Evolutionary conservation across 2,329 filamentous ascomycete genomes (phyloP).

Genomic region (Parastagonospora avenae): DNA sequence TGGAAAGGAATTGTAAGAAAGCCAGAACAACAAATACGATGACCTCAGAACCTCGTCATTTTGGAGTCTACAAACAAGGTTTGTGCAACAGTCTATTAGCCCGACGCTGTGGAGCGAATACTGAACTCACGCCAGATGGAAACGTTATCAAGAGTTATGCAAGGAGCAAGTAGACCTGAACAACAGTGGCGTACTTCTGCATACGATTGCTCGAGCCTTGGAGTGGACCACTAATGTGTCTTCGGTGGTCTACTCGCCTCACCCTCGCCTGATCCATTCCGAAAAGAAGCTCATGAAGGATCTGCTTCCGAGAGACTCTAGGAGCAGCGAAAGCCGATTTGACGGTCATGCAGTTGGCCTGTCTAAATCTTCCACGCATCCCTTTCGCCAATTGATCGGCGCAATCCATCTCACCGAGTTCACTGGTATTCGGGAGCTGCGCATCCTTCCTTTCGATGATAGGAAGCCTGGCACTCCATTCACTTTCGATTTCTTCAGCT

Average conservation of each 20-base stretch:
- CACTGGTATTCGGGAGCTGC: conserved; percentile 28
- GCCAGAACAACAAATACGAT: conserved; percentile 3
- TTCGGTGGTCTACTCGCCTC: conserved; percentile 32
- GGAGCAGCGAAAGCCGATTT: background rate
- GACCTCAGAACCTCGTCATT: conserved; percentile 10
- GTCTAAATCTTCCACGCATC: conserved; percentile 8
- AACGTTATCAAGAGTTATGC: conserved; percentile 28
- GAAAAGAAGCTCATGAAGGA: conserved; percentile 26
- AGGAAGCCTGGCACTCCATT: conserved; percentile 12
- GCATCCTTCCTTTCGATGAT: conserved; percentile 2
- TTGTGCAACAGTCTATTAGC: conserved; percentile 1
- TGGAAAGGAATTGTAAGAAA: conserved; percentile 12
- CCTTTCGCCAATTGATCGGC: conserved; percentile 35
- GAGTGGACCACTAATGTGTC: conserved; percentile 31
- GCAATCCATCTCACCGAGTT: conserved; percentile 28
- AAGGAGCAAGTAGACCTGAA: conserved; percentile 36
- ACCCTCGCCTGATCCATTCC: conserved; percentile 23
- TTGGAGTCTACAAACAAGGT: conserved; percentile 20
- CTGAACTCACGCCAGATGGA: conserved; percentile 18
- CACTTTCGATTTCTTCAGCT: conserved; percentile 23
- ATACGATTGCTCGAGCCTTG: conserved; percentile 27
- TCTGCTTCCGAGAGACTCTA: conserved; percentile 21
- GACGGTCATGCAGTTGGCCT: background rate
- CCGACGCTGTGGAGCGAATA: too few relatives aligned
- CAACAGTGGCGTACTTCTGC: conserved; percentile 24